Conservation (phyloP, 2,329 filamentous ascomycete species). For the Periconia digitata region DNA sequence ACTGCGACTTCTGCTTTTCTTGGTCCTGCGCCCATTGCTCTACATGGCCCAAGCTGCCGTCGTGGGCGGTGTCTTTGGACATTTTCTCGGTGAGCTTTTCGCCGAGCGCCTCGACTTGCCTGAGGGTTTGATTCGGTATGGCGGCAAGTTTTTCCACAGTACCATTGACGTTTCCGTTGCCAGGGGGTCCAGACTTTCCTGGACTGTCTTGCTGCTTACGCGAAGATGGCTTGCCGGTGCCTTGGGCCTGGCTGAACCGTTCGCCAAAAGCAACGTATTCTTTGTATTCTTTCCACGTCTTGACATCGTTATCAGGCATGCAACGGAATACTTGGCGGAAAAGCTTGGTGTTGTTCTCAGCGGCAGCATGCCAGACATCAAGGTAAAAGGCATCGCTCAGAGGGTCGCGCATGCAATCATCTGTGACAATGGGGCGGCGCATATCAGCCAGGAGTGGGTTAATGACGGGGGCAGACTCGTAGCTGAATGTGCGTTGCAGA, state of each 20-base stretch:
- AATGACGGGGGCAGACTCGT: slow-evolving; percentile 51
- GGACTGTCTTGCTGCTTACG: slow-evolving; percentile 52
- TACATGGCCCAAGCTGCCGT: slow-evolving; percentile 30
- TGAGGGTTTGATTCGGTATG: slow-evolving; percentile 23
- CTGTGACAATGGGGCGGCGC: slow-evolving; percentile 71
- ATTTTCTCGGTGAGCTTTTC: slow-evolving; percentile 37
- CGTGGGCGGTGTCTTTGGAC: slow-evolving; percentile 19
- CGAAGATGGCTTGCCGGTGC: slow-evolving; percentile 55
- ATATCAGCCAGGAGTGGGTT: slow-evolving; percentile 65
- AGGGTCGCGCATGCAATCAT: slow-evolving; percentile 94
- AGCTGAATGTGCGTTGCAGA: slow-evolving; percentile 55
- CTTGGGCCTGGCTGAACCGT: slow-evolving; percentile 70
- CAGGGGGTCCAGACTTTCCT: slow-evolving; percentile 53
- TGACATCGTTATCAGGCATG: slow-evolving; percentile 94
- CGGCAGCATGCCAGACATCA: slow-evolving; percentile 83
- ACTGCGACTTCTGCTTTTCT: slow-evolving; percentile 25
- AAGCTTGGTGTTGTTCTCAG: slow-evolving; percentile 92
- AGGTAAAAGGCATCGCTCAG: slow-evolving; percentile 79
- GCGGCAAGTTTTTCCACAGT: slow-evolving; percentile 26
- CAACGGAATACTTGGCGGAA: slow-evolving; percentile 93
- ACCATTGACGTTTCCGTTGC: slow-evolving; percentile 39
- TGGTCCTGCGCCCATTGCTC: slow-evolving; percentile 45
- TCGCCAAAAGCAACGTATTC: slow-evolving; percentile 77
- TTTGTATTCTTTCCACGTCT: slow-evolving; percentile 90
- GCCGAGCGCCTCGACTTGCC: slow-evolving; percentile 24